These are phyloP conservation scores for Macrocystidia cucumis DNA, from an alignment of 1,284 basidiomycete species.

Conservation along the genomic window DNA sequence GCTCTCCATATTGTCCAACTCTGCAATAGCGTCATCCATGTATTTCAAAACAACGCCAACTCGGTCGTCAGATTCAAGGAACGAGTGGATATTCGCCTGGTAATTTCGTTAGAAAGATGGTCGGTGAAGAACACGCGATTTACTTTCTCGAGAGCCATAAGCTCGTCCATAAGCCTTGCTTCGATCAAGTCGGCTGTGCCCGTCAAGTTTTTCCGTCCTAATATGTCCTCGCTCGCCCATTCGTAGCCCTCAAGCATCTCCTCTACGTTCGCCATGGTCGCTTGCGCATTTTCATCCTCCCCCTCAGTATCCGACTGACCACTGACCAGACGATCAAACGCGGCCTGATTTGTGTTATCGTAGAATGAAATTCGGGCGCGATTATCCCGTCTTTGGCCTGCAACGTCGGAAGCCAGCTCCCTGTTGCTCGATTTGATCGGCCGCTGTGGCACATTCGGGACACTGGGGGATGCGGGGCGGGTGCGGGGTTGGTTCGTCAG, in stretches of 20 bases:
- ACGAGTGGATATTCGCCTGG: conserved; percentile 95
- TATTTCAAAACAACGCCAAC: conserved; percentile 83
- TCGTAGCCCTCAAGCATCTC: conserved; percentile 99
- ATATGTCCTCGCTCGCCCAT: conserved; percentile 75
- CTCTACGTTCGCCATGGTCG: conserved; percentile 85
- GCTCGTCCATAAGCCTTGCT: conserved; percentile 77
- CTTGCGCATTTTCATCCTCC: conserved; percentile 70
- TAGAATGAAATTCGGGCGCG: conserved; percentile 75
- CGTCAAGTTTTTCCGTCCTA: conserved; percentile 50
- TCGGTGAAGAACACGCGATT: conserved; percentile 12
- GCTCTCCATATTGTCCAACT: conserved; percentile 84
- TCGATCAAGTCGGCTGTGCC: conserved; percentile 88
- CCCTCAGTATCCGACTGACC: conserved; percentile 45
- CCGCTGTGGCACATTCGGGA: not conserved
- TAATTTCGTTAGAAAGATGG: not conserved
- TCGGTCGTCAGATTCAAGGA: conserved; percentile 89
- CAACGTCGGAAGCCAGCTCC: conserved; percentile 12
- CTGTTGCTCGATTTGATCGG: not conserved
- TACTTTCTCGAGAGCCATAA: conserved; percentile 88
- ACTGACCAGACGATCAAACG: conserved; percentile 62
- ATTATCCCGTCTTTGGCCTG: conserved; percentile 40
- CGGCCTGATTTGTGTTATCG: conserved; percentile 67
- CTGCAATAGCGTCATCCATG: conserved; percentile 80
- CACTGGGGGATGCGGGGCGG: not conserved
- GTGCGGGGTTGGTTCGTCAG: not conserved